Evolutionary conservation across 1,284 basidiomycete genomes (phyloP).

Genomic region (Tilletia caries): DNA sequence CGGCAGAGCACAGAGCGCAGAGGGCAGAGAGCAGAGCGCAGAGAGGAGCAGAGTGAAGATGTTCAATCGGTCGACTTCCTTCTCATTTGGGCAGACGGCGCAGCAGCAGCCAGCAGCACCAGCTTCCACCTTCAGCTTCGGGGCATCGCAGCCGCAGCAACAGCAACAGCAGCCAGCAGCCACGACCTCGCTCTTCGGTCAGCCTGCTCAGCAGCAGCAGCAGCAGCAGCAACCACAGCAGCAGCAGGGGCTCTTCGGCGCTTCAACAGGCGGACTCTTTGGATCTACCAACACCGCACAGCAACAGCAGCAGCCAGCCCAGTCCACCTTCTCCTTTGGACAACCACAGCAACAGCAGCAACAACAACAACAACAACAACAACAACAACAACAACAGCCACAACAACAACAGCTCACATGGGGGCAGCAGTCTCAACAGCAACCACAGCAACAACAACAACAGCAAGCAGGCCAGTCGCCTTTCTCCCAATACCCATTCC

Average conservation of each 20-base stretch:
- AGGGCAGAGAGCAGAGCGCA: neutral
- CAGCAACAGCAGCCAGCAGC: conserved; percentile 2
- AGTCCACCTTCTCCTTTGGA: neutral
- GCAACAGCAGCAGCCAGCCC: conserved; percentile 3
- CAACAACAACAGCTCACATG: conserved; percentile 19
- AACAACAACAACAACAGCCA: conserved; percentile 23
- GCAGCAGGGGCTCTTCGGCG: neutral
- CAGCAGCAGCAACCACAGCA: conserved; percentile 11
- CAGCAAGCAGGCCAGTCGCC: conserved; percentile 23
- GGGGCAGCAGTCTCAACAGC: conserved; percentile 21
- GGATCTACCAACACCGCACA: neutral
- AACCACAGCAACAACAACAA: neutral
- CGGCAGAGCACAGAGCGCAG: neutral
- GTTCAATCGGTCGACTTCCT: conserved; percentile 4
- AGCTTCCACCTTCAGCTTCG: too few relatives aligned
- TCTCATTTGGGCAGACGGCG: conserved; percentile 12
- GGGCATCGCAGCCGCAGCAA: neutral
- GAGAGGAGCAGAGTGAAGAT: neutral
- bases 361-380: conserved; percentile 21
- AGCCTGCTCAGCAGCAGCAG: neutral
- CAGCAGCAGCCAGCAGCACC: too few relatives aligned
- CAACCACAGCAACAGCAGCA: conserved; percentile 13
- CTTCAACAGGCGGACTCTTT: neutral
- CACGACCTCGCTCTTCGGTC: neutral
- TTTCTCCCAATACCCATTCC: conserved; percentile 38